Percentiles rank a stretch among this genome's conserved stretches.
These are phyloP conservation scores for Lunularia cruciata DNA, from an alignment of 225 moss, liverwort and hornwort genomes.

Conservation along the genomic window DNA sequence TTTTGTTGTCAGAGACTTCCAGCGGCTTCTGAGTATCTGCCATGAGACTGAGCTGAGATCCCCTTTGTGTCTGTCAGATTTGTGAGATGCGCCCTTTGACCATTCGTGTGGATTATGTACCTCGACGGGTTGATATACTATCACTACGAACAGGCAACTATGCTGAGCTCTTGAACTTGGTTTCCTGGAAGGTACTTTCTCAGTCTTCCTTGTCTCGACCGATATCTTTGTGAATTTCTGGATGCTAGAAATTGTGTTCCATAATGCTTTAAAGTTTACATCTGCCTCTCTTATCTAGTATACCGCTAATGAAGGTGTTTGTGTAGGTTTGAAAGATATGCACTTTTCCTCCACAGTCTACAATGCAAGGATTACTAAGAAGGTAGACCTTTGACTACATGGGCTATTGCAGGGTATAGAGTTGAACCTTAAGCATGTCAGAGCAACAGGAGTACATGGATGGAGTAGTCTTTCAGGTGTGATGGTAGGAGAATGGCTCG, in stretches of 20 bases:
- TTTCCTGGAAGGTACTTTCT: slow-evolving; percentile 82
- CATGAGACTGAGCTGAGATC: neutral
- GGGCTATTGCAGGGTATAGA: slow-evolving; percentile 78
- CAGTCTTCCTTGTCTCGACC: neutral
- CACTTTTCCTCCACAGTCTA: too few species aligned
- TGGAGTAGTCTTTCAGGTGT: slow-evolving; percentile 88
- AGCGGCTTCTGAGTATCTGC: neutral
- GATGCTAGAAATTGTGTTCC: neutral
- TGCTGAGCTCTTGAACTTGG: slow-evolving; percentile 92
- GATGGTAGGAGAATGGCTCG: slow-evolving; percentile 86
- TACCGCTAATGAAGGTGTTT: too few species aligned
- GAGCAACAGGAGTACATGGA: slow-evolving; percentile 89
- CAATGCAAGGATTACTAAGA: neutral
- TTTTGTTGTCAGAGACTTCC: neutral
- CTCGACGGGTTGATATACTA: slow-evolving; percentile 79
- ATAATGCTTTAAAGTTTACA: neutral
- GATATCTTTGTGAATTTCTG: neutral
- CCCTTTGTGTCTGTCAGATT: slow-evolving; percentile 49
- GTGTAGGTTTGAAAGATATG: too few species aligned
- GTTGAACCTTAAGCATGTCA: slow-evolving; percentile 87
- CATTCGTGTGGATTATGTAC: slow-evolving; percentile 91
- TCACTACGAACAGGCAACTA: slow-evolving; percentile 87
- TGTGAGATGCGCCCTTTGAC: slow-evolving; percentile 92
- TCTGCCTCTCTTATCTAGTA: neutral
- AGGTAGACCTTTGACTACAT: neutral